Conservation (phyloP, 2,329 filamentous ascomycete species). For the Verticillium nubilum region DNA sequence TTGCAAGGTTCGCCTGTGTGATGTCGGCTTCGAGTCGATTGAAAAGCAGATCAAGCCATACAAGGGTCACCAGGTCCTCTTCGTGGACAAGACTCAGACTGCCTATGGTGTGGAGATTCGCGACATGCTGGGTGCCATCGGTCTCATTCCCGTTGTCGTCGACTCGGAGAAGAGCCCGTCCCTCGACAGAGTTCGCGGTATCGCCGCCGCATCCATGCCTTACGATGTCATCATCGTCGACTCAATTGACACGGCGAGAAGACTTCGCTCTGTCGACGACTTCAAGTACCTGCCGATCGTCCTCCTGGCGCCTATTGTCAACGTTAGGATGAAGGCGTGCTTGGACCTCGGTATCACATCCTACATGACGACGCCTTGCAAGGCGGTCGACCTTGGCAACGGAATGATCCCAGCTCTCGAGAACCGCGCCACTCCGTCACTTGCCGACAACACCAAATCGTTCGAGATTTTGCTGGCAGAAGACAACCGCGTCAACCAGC, state of each 20-base stretch:
- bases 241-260: conserved; percentile 83
- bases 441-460: conserved; percentile 89
- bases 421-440: conserved; percentile 82
- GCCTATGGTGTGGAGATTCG: conserved; percentile 71
- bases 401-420: conserved; percentile 94
- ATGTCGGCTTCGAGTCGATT: conserved; percentile 71
- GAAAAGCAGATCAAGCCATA: conserved; percentile 85
- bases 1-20: conserved; percentile 80
- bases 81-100: conserved; percentile 87
- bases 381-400: conserved; percentile 90
- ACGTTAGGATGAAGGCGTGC: conserved; percentile 88
- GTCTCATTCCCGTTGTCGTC: conserved; percentile 79
- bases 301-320: conserved; percentile 79
- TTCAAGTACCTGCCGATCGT: conserved; percentile 98
- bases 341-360: conserved; percentile 96
- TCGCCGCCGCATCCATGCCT: conserved; percentile 52
- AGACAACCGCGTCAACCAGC: conserved; percentile 96
- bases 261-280: conserved; percentile 79
- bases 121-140: conserved; percentile 71
- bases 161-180: conserved; percentile 64
- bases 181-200: conserved; percentile 44
- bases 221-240: conserved; percentile 97
- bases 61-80: conserved; percentile 84
- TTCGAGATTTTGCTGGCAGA: conserved; percentile 94
- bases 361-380: conserved; percentile 96